These are phyloP conservation scores for Wickerhamiella pararugosa DNA, from an alignment of 1,139 yeast genomes.

Conservation along the genomic window DNA sequence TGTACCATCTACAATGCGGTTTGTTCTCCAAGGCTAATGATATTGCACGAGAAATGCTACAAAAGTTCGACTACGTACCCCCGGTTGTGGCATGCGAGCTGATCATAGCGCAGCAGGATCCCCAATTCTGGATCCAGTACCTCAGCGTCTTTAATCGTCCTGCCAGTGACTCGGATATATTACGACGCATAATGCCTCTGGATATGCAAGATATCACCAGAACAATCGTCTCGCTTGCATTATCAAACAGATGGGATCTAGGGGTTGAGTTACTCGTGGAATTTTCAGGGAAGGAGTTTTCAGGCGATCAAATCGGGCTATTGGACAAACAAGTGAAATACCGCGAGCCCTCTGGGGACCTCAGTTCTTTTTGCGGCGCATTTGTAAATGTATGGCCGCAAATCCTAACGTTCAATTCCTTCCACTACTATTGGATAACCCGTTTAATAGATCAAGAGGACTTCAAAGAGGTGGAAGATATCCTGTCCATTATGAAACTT, in stretches of 20 bases:
- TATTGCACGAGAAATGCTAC: conserved; percentile 6
- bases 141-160: neutral
- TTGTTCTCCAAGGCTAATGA: conserved; percentile 9
- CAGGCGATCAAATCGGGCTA: too few relatives aligned
- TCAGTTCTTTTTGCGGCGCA: too few relatives aligned
- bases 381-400: too few relatives aligned
- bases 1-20: conserved; percentile 20
- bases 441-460: too few relatives aligned
- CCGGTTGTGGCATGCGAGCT: conserved; percentile 9
- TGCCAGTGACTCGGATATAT: neutral
- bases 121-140: neutral
- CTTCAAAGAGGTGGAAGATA: neutral
- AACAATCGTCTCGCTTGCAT: neutral
- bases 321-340: too few relatives aligned
- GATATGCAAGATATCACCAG: neutral
- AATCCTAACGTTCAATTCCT: too few relatives aligned
- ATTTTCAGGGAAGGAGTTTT: too few relatives aligned
- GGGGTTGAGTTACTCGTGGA: too few relatives aligned
- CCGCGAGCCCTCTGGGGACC: too few relatives aligned
- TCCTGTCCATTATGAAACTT: neutral
- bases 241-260: too few relatives aligned
- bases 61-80: conserved; percentile 3
- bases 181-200: neutral
- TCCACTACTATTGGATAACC: too few relatives aligned
- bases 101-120: conserved; percentile 1